Evolutionary conservation across 148 eudicot species (phyloP), one percentile per base, ranked within the genome.

Genomic region (Fallopia convolvulus): DNA sequence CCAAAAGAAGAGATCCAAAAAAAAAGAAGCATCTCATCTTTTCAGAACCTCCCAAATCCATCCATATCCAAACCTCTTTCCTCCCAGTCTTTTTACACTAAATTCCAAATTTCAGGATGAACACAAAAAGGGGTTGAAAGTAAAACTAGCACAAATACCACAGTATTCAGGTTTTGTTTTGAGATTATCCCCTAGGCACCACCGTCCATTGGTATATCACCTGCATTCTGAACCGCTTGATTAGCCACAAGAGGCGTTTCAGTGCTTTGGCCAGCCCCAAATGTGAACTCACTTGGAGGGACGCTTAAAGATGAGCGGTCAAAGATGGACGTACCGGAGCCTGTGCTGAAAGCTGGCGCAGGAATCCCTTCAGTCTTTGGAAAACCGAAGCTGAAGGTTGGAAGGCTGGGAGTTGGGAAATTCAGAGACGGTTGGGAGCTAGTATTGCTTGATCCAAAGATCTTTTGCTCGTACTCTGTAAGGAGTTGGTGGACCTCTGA

Each of bases 311-410:
- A 74, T 41, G 88, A 80, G 30, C 78, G 91, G 52, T 85, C 81
- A 40, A 92, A 88, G 36, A 92, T 79, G 49, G 97, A 87, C 5
- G 91, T 42, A 48, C 84, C 48, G 11, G 82, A 75, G 52, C 65
- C 41, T 23, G 74, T 83, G 65, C 75, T 83, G 90, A 90, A 89
- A 84, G 87, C 79, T 14, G 95, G 95, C 39, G 79, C 58, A 26
- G 83, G 79, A 47, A 40, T 77, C 2, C 84, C 76, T 66, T 87
- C 87, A 13, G 75, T 82, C 83, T 78, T 87, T 75, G 95, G 86
- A 79, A 85, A 89, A 65, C 93, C 93, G 78, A 93, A 90, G 86
- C 87, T 88, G 82, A 93, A 85, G 23, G 91, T 76, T 52, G 85
- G 75, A 58, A 89, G 70, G 18, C 23, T 40, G 0, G 77, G 63